A percentile compares a stretch with the other conserved stretches of the same genome.
Conservation (phyloP, 1,284 basidiomycete genomes). For the Violaceomyces palustris region DNA sequence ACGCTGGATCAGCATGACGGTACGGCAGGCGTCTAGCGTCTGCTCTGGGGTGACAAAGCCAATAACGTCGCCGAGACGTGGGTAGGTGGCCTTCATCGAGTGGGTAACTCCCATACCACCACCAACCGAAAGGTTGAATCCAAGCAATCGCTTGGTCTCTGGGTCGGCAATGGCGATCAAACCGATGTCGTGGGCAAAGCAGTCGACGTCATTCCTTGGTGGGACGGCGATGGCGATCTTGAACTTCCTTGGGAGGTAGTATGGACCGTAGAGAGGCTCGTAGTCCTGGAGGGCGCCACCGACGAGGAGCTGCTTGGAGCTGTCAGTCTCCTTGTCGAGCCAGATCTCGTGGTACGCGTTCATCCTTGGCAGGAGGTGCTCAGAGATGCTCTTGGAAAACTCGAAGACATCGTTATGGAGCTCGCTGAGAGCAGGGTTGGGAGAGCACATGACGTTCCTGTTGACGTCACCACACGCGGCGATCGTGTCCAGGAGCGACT, state of each 20-base stretch:
- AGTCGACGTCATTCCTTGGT: constrained; percentile 91
- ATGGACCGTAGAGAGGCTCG: constrained; percentile 93
- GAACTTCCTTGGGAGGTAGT: constrained; percentile 95
- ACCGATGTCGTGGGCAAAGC: constrained; percentile 92
- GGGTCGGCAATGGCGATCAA: constrained; percentile 84
- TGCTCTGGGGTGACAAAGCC: constrained; percentile 90
- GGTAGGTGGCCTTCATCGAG: constrained; percentile 98
- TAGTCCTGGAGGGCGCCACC: constrained; percentile 87
- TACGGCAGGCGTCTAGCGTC: constrained; percentile 79
- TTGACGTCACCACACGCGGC: constrained; percentile 98
- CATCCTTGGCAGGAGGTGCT: constrained; percentile 81
- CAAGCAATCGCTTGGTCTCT: constrained; percentile 50
- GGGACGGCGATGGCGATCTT: constrained; percentile 96
- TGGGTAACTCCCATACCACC: constrained; percentile 99
- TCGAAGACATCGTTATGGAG: constrained; percentile 79
- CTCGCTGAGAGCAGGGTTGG: constrained; percentile 79
- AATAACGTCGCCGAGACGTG: constrained; percentile 77
- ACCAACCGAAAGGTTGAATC: constrained; percentile 57
- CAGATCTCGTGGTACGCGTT: constrained; percentile 98
- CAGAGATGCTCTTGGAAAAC: constrained; percentile 79
- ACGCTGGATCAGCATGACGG: constrained; percentile 86
- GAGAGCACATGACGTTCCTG: constrained; percentile 84
- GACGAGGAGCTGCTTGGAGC: constrained; percentile 68
- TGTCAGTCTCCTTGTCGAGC: constrained; percentile 64
- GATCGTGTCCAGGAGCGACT: constrained; percentile 84